Evolutionary conservation across 257 asterid genomes (phyloP).

Genomic region (Przewalskia tangutica): DNA sequence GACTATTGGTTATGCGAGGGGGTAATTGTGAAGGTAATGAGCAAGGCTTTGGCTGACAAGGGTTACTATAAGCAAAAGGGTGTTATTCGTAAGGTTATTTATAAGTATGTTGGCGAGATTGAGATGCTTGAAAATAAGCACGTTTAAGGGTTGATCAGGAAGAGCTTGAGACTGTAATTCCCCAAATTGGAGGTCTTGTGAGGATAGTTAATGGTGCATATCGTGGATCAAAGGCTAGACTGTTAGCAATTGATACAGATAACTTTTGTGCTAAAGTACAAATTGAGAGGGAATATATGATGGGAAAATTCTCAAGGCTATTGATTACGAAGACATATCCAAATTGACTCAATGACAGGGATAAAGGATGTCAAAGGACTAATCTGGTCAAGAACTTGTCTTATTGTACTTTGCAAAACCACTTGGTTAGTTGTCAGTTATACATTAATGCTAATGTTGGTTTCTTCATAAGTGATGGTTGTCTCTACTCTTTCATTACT

Average conservation of each 20-base stretch:
- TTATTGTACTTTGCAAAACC: background rate
- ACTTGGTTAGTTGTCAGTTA: background rate
- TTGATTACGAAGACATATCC: conserved; percentile 87
- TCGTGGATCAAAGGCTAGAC: conserved; percentile 66
- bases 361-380: background rate
- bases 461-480: background rate
- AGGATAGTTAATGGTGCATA: conserved; percentile 86
- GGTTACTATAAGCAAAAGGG: conserved; percentile 94
- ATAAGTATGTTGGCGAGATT: conserved; percentile 78
- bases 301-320: conserved; percentile 71
- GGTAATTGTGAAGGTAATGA: conserved; percentile 80
- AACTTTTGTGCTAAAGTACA: conserved; percentile 70
- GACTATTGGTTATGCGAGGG: conserved; percentile 93
- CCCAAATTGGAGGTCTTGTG: conserved; percentile 89
- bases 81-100: conserved; percentile 59
- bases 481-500: background rate
- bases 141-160: conserved; percentile 82
- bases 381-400: background rate
- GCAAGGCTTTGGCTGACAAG: conserved; percentile 67
- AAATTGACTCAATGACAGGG: conserved; percentile 39
- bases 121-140: conserved; percentile 92
- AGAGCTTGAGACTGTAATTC: conserved; percentile 92
- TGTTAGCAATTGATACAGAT: conserved; percentile 51
- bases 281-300: conserved; percentile 88
- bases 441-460: background rate